These are phyloP conservation scores for Nicotiana attenuata DNA, from an alignment of 257 asterid species.

Conservation along the genomic window DNA sequence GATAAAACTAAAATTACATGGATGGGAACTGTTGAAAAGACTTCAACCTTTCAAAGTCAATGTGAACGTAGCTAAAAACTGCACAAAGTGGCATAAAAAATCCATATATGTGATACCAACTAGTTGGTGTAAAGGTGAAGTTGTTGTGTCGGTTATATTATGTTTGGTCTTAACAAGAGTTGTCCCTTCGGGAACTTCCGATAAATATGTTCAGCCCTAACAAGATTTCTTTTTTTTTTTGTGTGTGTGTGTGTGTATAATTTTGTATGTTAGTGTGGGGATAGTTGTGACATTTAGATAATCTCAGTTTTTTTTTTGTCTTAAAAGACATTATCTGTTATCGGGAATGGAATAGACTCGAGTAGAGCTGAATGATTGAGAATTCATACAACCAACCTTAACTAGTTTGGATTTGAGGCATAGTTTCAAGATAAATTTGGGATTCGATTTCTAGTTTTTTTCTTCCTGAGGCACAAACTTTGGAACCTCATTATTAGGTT, in stretches of 20 bases:
- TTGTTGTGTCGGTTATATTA: not conserved
- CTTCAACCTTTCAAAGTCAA: not conserved
- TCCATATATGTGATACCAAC: not conserved
- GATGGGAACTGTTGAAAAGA: not conserved
- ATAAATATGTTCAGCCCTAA: not conserved
- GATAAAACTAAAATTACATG: not conserved
- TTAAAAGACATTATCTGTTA: not conserved
- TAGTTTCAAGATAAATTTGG: not conserved
- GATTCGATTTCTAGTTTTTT: not conserved
- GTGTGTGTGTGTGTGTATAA: not conserved
- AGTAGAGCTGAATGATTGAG: not conserved
- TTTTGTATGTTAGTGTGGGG: not conserved
- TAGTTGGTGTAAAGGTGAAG: not conserved
- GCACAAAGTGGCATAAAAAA: not conserved
- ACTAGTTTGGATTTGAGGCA: not conserved
- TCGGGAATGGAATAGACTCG: not conserved
- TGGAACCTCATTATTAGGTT: not conserved
- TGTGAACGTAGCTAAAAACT: not conserved
- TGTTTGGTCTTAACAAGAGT: not conserved
- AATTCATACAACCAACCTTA: not conserved
- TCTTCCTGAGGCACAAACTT: not conserved
- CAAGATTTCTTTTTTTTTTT: too few relatives aligned
- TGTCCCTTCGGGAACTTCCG: not conserved
- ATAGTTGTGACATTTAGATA: not conserved
- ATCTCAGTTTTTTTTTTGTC: not conserved